Evolutionary conservation across 2,329 filamentous ascomycete species (phyloP).

Genomic region (Botrytis byssoidea): DNA sequence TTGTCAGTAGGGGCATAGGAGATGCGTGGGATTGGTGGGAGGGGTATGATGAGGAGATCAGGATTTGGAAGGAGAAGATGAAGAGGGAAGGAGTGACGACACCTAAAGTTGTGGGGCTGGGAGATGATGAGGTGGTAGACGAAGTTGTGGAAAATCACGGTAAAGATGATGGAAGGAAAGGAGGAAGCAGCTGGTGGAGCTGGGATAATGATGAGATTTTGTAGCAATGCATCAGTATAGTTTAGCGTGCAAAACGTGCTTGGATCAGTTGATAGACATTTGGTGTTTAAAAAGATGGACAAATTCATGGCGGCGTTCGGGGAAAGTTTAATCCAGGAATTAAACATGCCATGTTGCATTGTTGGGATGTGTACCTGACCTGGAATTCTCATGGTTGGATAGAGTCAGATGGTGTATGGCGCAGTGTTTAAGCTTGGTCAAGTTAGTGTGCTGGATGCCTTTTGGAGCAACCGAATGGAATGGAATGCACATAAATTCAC

Average conservation of each 20-base stretch:
- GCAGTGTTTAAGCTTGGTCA: neutral
- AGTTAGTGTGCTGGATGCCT: neutral
- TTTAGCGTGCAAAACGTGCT: neutral
- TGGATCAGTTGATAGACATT: neutral
- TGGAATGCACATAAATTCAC: neutral
- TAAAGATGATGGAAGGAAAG: neutral
- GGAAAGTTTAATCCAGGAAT: neutral
- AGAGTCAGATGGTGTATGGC: neutral
- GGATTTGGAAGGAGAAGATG: conserved; percentile 7
- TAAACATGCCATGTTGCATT: neutral
- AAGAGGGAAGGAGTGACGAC: neutral
- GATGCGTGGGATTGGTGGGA: conserved; percentile 16
- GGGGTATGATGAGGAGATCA: conserved; percentile 4
- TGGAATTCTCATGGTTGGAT: neutral
- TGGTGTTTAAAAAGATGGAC: conserved; percentile 10
- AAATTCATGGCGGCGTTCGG: neutral
- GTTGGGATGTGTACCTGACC: neutral
- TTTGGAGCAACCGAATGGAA: neutral
- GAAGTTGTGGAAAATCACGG: neutral
- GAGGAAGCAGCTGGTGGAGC: conserved; percentile 8
- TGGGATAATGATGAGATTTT: conserved; percentile 9
- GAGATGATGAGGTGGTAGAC: neutral
- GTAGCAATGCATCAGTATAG: neutral
- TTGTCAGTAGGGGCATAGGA: conserved; percentile 22
- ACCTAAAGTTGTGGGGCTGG: neutral